A percentile compares a stretch with the other conserved stretches of the same genome.
Conservation (phyloP, 2,329 filamentous ascomycete species). For the Nigrograna mackinnonii region DNA sequence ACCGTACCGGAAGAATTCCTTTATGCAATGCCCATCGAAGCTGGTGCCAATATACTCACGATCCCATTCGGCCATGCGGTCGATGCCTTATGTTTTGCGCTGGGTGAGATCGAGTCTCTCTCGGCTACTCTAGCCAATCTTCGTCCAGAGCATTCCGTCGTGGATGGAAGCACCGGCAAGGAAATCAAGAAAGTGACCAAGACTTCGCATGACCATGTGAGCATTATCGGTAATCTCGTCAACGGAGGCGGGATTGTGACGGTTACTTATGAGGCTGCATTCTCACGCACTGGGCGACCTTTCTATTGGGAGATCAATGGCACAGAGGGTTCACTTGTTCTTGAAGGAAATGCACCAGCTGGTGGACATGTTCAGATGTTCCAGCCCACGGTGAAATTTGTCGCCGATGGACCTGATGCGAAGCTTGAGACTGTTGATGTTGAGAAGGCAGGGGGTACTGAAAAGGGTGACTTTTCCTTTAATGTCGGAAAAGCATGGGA, state of each 20-base stretch:
- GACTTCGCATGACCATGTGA: conserved; percentile 31
- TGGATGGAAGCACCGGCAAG: conserved; percentile 20
- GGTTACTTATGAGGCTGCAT: conserved; percentile 23
- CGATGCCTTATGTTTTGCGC: conserved; percentile 32
- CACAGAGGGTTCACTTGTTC: conserved; percentile 35
- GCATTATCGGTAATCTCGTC: conserved; percentile 21
- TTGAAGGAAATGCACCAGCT: conserved; percentile 23
- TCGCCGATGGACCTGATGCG: conserved; percentile 46
- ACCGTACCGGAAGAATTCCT: conserved; percentile 26
- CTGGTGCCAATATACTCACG: conserved; percentile 49
- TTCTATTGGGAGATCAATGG: conserved; percentile 45
- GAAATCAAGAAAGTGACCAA: conserved; percentile 19
- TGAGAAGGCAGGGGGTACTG: conserved; percentile 50
- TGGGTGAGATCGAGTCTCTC: conserved; percentile 30
- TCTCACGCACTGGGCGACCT: conserved; percentile 22
- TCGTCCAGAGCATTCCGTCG: conserved; percentile 19
- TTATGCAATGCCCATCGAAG: conserved; percentile 54
- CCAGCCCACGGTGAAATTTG: conserved; percentile 37
- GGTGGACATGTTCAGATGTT: conserved; percentile 47
- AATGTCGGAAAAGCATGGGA: conserved; percentile 63
- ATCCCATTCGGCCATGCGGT: conserved; percentile 44
- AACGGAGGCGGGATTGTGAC: conserved; percentile 26
- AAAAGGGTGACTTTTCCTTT: conserved; percentile 49
- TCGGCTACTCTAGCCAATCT: conserved; percentile 28
- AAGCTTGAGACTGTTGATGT: conserved; percentile 52